phyloP scores from a whole-genome alignment of 1,284 basidiomycete species.

The Boletus hoseneyae region DNA sequence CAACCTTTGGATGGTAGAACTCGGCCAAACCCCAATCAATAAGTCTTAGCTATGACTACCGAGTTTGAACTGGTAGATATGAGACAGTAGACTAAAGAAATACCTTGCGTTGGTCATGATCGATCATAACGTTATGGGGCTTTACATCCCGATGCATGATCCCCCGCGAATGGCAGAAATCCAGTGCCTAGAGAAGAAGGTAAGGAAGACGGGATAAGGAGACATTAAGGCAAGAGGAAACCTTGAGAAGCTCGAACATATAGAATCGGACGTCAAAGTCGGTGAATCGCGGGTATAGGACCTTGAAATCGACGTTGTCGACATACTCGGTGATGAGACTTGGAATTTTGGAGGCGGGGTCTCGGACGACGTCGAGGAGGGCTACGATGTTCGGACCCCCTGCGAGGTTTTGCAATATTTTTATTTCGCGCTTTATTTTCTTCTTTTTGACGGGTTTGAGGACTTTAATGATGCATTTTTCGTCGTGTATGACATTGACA shows the following conservation, averaged over 20 bases:
- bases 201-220: conserved; percentile 2
- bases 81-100: conserved; percentile 17
- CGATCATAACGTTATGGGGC: conserved; percentile 99
- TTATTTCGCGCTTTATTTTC: conserved; percentile 99
- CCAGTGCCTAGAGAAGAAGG: conserved; percentile 67
- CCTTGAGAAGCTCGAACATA: conserved; percentile 96
- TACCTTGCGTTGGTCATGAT: conserved; percentile 94
- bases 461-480: conserved; percentile 98
- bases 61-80: conserved; percentile 11
- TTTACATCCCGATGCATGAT: conserved; percentile 99
- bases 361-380: conserved; percentile 93
- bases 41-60: conserved; percentile 68
- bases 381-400: conserved; percentile 92
- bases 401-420: conserved; percentile 95
- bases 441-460: conserved; percentile 99
- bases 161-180: conserved; percentile 97
- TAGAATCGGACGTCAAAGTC: conserved; percentile 97
- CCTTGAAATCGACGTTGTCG: conserved; percentile 98
- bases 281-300: conserved; percentile 91
- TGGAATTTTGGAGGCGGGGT: conserved; percentile 92
- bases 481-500: conserved; percentile 88
- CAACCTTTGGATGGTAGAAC: conserved; percentile 97
- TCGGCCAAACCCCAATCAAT: conserved; percentile 99
- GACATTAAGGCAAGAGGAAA: conserved; percentile 29
- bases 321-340: conserved; percentile 98